phyloP scores from a whole-genome alignment of 441 rosid species.

The Corymbia calophylla region DNA sequence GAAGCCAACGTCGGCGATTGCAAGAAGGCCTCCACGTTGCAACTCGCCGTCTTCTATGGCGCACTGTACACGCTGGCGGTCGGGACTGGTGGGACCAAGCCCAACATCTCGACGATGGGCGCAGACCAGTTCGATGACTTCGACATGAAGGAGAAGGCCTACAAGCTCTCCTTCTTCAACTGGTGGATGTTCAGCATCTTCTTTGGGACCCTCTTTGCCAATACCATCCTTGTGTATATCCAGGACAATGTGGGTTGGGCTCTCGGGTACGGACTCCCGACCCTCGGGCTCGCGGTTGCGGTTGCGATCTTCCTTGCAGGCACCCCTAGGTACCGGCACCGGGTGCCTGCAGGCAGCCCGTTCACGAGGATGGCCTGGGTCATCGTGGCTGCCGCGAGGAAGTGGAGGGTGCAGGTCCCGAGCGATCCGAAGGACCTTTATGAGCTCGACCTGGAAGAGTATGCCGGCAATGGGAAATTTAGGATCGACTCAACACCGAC shows the following conservation, averaged over 20 bases:
- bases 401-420: conserved; percentile 36
- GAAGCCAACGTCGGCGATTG: conserved; percentile 24
- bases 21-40: conserved; percentile 45
- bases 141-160: conserved; percentile 59
- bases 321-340: conserved; percentile 72
- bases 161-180: conserved; percentile 89
- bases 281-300: conserved; percentile 57
- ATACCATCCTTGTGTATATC: conserved; percentile 64
- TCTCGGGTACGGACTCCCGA: conserved; percentile 69
- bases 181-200: conserved; percentile 98
- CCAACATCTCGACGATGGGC: conserved; percentile 85
- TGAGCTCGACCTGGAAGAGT: conserved; percentile 50
- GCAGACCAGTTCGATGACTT: conserved; percentile 91
- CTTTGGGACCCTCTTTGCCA: conserved; percentile 78
- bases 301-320: conserved; percentile 59
- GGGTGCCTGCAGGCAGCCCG: conserved; percentile 56
- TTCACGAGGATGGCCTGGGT: conserved; percentile 66
- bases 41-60: conserved; percentile 53
- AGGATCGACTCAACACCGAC: conserved; percentile 56
- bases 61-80: conserved; percentile 67
- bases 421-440: conserved; percentile 31
- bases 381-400: conserved; percentile 52
- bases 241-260: conserved; percentile 93
- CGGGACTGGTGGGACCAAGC: conserved; percentile 89
- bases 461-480: conserved; percentile 30